Evolutionary conservation across 1,284 basidiomycete genomes (phyloP).

Genomic region (Ustilago sp.): DNA sequence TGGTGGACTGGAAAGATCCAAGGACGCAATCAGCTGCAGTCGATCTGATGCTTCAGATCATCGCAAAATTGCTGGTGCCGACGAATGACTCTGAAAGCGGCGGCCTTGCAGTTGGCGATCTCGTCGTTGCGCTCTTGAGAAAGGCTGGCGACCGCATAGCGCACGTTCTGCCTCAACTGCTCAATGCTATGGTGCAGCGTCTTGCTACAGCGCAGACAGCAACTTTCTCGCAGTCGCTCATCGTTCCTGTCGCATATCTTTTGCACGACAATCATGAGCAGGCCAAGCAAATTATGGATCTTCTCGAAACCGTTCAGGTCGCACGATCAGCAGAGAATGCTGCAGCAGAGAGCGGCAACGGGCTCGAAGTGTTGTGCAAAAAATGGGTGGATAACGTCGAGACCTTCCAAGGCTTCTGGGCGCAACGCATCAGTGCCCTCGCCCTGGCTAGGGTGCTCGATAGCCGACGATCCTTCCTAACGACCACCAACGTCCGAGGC

Average conservation of each 20-base stretch:
- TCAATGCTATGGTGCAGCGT: slow-evolving; percentile 83
- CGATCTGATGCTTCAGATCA: slow-evolving; percentile 57
- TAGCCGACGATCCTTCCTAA: slow-evolving; percentile 77
- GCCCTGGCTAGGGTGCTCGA: slow-evolving; percentile 83
- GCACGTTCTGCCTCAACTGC: slow-evolving; percentile 84
- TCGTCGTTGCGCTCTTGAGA: slow-evolving; percentile 91
- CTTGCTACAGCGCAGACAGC: slow-evolving; percentile 86
- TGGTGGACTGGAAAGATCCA: slow-evolving; percentile 74
- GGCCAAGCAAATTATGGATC: slow-evolving; percentile 53
- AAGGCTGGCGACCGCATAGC: slow-evolving; percentile 79
- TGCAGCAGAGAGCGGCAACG: slow-evolving; percentile 70
- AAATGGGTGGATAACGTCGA: slow-evolving; percentile 94
- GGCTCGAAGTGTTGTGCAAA: slow-evolving; percentile 83
- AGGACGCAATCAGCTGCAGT: slow-evolving; percentile 20
- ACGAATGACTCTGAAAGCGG: slow-evolving; percentile 74
- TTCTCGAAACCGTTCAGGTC: slow-evolving; percentile 71
- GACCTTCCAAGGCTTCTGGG: slow-evolving; percentile 93
- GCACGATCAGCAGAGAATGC: slow-evolving; percentile 6
- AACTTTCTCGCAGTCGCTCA: slow-evolving; percentile 82
- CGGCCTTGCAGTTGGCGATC: slow-evolving; percentile 89
- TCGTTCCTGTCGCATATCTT: slow-evolving; percentile 92
- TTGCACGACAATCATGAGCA: slow-evolving; percentile 80
- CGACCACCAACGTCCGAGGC: slow-evolving; percentile 83
- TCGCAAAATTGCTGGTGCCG: slow-evolving; percentile 57
- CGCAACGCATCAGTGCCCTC: slow-evolving; percentile 74